A percentile compares a stretch with the other conserved stretches of the same genome.
phyloP scores from a whole-genome alignment of 805 yeast species.

The Isabelozyma pseudorhagii region DNA sequence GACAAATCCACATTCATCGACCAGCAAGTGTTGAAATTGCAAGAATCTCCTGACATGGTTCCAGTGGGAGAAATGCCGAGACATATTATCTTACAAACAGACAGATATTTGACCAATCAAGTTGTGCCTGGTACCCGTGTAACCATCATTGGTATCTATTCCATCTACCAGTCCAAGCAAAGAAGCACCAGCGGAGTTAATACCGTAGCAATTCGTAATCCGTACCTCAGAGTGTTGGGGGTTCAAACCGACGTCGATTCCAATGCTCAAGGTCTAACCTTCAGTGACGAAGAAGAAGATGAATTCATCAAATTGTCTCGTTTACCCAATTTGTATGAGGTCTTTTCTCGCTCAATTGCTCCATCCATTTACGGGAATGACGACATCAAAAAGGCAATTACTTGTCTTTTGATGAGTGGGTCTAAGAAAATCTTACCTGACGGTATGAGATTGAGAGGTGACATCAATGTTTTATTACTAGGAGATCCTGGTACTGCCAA shows the following conservation, averaged over 20 bases:
- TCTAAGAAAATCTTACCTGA: slow-evolving; percentile 90
- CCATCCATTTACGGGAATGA: slow-evolving; percentile 94
- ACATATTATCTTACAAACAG: slow-evolving; percentile 81
- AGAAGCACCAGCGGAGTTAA: slow-evolving; percentile 32
- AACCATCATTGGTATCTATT: slow-evolving; percentile 87
- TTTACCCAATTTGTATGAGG: slow-evolving; percentile 78
- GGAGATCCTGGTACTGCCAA: slow-evolving; percentile 99
- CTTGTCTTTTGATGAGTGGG: slow-evolving; percentile 92
- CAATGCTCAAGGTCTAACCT: slow-evolving; percentile 54
- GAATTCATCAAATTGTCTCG: slow-evolving; percentile 79
- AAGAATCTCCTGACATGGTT: slow-evolving; percentile 97
- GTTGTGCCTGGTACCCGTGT: slow-evolving; percentile 96
- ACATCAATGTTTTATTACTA: slow-evolving; percentile 83
- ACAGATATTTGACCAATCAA: slow-evolving; percentile 82
- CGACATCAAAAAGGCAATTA: slow-evolving; percentile 90
- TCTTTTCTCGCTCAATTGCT: slow-evolving; percentile 86
- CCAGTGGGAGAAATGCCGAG: slow-evolving; percentile 99
- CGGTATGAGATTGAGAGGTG: slow-evolving; percentile 96
- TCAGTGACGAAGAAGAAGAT: slow-evolving; percentile 92
- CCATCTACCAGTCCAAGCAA: slow-evolving; percentile 75
- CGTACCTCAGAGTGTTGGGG: slow-evolving; percentile 85
- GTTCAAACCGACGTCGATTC: slow-evolving; percentile 79
- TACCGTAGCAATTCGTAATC: slow-evolving; percentile 89
- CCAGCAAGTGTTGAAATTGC: slow-evolving; percentile 90
- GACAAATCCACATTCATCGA: slow-evolving; percentile 92